Evolutionary conservation across 257 asterid genomes (phyloP).

Genomic region (Nicotiana attenuata): DNA sequence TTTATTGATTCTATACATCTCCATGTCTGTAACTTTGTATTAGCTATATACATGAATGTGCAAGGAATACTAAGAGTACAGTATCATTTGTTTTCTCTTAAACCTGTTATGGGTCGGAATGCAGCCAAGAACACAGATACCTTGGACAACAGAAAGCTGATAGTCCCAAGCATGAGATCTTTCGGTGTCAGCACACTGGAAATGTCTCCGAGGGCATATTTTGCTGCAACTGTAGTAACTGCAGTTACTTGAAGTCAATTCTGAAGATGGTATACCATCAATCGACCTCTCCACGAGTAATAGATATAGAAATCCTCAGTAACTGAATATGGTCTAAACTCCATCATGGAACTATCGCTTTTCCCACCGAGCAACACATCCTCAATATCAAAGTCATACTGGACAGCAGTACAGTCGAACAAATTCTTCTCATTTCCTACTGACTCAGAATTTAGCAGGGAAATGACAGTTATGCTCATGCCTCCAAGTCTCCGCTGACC

Average conservation of each 20-base stretch:
- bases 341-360: conserved; percentile 61
- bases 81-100: conserved; percentile 25
- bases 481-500: too few relatives aligned
- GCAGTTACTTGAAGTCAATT: conserved; percentile 37
- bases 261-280: conserved; percentile 49
- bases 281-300: conserved; percentile 65
- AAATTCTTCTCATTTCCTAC: conserved; percentile 26
- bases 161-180: conserved; percentile 62
- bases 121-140: conserved; percentile 75
- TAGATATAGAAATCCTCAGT: conserved; percentile 55
- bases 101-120: conserved; percentile 43
- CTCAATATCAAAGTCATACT: conserved; percentile 44
- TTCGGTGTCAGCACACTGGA: conserved; percentile 42
- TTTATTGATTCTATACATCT: background rate
- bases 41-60: background rate
- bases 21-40: background rate
- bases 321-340: conserved; percentile 52
- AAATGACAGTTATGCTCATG: too few relatives aligned
- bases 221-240: conserved; percentile 28
- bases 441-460: conserved; percentile 14
- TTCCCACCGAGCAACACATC: conserved; percentile 74
- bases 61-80: background rate
- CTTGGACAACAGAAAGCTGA: conserved; percentile 77
- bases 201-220: conserved; percentile 44
- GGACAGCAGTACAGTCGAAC: conserved; percentile 22